phyloP scores from a whole-genome alignment of 2,329 filamentous ascomycete species.

The Penicillium hesseltinei region DNA sequence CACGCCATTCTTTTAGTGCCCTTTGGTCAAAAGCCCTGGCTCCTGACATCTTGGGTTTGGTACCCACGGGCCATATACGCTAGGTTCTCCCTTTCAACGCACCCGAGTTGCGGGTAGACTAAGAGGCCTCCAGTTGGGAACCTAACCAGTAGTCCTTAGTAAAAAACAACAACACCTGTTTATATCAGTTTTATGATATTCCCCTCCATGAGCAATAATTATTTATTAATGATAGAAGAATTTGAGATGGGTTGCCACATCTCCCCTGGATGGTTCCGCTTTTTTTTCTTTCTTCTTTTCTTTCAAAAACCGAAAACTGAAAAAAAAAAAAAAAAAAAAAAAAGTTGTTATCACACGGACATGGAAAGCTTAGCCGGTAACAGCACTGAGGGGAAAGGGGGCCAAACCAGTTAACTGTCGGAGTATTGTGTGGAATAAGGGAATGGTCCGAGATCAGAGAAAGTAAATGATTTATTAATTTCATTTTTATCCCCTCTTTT shows the following conservation, averaged over 20 bases:
- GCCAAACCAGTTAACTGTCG: constrained; percentile 21
- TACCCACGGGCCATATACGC: constrained; percentile 33
- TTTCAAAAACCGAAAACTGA: neutral
- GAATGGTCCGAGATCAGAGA: constrained; percentile 20
- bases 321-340: neutral
- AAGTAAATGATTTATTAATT: constrained; percentile 4
- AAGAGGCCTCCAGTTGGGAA: constrained; percentile 22
- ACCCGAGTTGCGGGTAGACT: constrained; percentile 38
- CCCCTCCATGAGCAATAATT: neutral
- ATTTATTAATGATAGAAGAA: constrained; percentile 6
- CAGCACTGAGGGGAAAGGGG: constrained; percentile 22
- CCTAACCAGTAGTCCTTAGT: constrained; percentile 18
- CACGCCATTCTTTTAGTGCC: constrained; percentile 32
- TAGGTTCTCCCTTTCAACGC: constrained; percentile 33
- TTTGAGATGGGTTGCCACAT: constrained; percentile 22
- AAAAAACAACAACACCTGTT: constrained; percentile 17
- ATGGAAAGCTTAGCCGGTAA: constrained; percentile 21
- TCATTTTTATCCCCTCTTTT: neutral
- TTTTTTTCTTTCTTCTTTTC: constrained; percentile 5
- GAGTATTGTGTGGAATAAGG: constrained; percentile 22
- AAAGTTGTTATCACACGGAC: constrained; percentile 17
- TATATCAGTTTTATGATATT: neutral
- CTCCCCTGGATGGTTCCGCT: constrained; percentile 8
- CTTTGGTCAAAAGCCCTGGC: too few species aligned
- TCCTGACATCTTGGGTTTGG: constrained; percentile 26